Evolutionary conservation across 1,284 basidiomycete species (phyloP).

Genomic region (Ceratobasidium sp.): DNA sequence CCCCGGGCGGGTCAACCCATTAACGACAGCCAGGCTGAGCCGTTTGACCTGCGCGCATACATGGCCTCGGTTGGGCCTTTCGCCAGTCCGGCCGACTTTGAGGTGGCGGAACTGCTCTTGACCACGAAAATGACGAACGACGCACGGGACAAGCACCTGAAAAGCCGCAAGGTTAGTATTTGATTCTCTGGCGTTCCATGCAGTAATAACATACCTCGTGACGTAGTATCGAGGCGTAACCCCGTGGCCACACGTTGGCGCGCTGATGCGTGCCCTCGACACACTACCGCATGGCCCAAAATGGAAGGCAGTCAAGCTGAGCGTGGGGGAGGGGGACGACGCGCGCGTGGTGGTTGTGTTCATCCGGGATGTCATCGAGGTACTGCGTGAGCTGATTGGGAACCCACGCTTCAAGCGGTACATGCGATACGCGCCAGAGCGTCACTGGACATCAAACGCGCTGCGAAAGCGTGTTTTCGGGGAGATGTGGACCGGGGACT

Average conservation of each 20-base stretch:
- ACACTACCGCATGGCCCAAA: not conserved
- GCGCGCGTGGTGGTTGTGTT: not conserved
- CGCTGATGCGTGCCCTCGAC: not conserved
- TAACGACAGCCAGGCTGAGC: not conserved
- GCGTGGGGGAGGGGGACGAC: not conserved
- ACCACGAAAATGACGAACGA: constrained; percentile 17
- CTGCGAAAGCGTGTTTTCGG: constrained; percentile 17
- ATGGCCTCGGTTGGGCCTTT: not conserved
- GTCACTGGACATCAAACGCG: constrained; percentile 34
- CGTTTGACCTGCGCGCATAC: constrained; percentile 3
- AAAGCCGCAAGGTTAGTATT: constrained; percentile 20
- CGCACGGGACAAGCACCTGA: constrained; percentile 2
- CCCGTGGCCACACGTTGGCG: not conserved
- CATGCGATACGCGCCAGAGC: constrained; percentile 42
- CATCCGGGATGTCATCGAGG: constrained; percentile 11
- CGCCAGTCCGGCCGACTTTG: not conserved
- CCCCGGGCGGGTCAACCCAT: constrained; percentile 4
- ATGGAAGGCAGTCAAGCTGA: not conserved
- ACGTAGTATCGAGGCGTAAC: constrained; percentile 5
- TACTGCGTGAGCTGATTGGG: constrained; percentile 41
- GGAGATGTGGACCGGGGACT: constrained; percentile 44
- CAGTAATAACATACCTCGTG: not conserved
- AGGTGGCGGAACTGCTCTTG: constrained; percentile 7
- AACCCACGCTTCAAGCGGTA: constrained; percentile 34
- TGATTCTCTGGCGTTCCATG: not conserved